Percentiles rank a stretch among this genome's conserved stretches.
These are phyloP conservation scores for Acanthamoeba rhysodes DNA, from an alignment of 208 protist genomes.

Conservation along the genomic window DNA sequence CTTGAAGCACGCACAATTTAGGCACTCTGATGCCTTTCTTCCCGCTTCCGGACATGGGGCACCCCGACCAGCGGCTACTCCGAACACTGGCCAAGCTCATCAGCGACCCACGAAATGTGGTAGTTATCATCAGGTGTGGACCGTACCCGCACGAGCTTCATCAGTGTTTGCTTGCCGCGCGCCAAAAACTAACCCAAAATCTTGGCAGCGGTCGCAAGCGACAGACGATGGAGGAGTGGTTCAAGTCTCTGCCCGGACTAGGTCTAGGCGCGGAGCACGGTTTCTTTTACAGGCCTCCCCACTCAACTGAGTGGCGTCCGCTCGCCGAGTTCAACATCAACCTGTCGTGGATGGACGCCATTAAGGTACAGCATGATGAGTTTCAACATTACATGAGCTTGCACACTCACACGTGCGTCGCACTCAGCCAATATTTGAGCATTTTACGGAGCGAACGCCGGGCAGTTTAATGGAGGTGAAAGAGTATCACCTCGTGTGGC, in stretches of 20 bases:
- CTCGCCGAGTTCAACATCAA: slow-evolving; percentile 54
- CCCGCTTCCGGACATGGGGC: slow-evolving; percentile 35
- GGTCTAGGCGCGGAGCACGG: slow-evolving; percentile 61
- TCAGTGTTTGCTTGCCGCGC: background rate
- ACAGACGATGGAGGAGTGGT: slow-evolving; percentile 65
- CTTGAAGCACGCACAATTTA: background rate
- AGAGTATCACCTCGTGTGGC: slow-evolving; percentile 58
- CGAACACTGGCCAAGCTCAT: slow-evolving; percentile 49
- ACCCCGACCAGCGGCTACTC: slow-evolving; percentile 46
- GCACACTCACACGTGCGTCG: background rate
- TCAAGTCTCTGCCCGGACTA: slow-evolving; percentile 31
- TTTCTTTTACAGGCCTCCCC: slow-evolving; percentile 65
- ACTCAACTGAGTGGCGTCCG: slow-evolving; percentile 39
- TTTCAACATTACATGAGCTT: background rate
- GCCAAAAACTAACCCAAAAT: background rate
- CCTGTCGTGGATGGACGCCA: slow-evolving; percentile 63
- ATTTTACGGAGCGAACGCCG: slow-evolving; percentile 62
- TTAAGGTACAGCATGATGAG: background rate
- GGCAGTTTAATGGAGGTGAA: slow-evolving; percentile 56
- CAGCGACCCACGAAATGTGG: slow-evolving; percentile 57
- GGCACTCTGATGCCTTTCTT: slow-evolving; percentile 57
- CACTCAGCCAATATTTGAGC: slow-evolving; percentile 50
- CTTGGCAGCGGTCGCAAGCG: slow-evolving; percentile 39
- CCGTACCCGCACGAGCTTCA: background rate
- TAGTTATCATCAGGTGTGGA: slow-evolving; percentile 16